A percentile compares a stretch with the other conserved stretches of the same genome.
Evolutionary conservation across 768 basidiomycete genomes (phyloP).

Genomic region (Psilocybe cubensis): DNA sequence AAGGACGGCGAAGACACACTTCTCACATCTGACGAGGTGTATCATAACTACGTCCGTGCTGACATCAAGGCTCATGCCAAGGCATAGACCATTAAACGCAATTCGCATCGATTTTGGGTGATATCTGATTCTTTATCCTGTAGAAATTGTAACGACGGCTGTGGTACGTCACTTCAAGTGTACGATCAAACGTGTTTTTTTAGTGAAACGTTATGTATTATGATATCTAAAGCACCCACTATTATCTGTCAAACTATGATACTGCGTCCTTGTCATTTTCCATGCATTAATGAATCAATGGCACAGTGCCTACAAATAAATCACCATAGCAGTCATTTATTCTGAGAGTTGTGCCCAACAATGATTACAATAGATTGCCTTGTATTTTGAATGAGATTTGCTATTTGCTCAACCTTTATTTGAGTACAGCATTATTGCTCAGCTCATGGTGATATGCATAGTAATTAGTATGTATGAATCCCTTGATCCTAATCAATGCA

Average conservation of each 20-base stretch:
- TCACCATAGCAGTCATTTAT: neutral
- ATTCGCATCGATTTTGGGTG: neutral
- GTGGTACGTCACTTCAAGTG: too few relatives aligned
- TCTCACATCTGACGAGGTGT: slow-evolving; percentile 70
- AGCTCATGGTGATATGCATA: neutral
- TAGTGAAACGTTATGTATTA: too few relatives aligned
- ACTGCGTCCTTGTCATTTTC: neutral
- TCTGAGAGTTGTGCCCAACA: neutral
- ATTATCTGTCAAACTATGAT: neutral
- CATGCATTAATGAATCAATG: neutral
- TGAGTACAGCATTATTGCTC: too few relatives aligned
- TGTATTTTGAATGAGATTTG: neutral
- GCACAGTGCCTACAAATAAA: neutral
- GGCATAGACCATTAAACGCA: neutral
- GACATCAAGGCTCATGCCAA: slow-evolving; percentile 39
- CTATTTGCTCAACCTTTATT: neutral
- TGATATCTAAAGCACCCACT: too few relatives aligned
- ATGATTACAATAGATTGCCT: neutral
- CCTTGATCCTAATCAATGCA: neutral
- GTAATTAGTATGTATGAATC: too few relatives aligned
- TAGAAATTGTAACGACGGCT: too few relatives aligned
- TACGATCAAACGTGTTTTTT: too few relatives aligned
- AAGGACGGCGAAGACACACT: slow-evolving; percentile 66
- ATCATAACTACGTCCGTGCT: slow-evolving; percentile 70
- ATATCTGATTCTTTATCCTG: neutral